Conservation (phyloP, 148 eudicot genomes). For the Amaranthus palmeri region DNA sequence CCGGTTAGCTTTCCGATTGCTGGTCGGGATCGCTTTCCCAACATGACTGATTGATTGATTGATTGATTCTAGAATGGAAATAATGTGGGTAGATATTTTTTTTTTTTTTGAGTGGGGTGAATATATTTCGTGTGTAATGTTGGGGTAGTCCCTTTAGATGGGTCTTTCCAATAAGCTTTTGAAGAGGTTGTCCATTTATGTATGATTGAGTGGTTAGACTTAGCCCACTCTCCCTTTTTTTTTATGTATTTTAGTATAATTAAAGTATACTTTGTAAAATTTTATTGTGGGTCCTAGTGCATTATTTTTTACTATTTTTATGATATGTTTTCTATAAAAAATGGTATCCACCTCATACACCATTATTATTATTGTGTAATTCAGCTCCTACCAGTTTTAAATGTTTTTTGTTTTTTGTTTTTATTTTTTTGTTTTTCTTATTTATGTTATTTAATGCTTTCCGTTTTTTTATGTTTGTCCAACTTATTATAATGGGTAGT, state of each 20-base stretch:
- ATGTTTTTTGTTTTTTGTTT: not conserved
- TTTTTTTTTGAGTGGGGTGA: not conserved
- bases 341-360: not conserved
- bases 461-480: too few relatives aligned
- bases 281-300: conserved; percentile 16
- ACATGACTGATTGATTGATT: conserved; percentile 26
- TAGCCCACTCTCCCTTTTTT: conserved; percentile 33
- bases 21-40: conserved; percentile 35
- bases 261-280: not conserved
- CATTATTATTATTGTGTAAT: not conserved
- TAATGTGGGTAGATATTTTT: not conserved
- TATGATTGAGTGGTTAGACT: conserved; percentile 43
- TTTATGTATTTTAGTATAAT: not conserved
- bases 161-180: conserved; percentile 22
- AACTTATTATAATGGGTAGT: too few relatives aligned
- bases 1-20: conserved; percentile 32
- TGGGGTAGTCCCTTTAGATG: conserved; percentile 18
- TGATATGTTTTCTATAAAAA: conserved; percentile 10
- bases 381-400: not conserved
- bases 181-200: conserved; percentile 24
- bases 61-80: not conserved
- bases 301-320: conserved; percentile 15
- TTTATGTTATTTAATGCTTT: too few relatives aligned
- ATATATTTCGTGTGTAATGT: not conserved
- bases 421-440: not conserved